Evolutionary conservation across 1,284 basidiomycete genomes (phyloP).

Genomic region (Boletus sp.): DNA sequence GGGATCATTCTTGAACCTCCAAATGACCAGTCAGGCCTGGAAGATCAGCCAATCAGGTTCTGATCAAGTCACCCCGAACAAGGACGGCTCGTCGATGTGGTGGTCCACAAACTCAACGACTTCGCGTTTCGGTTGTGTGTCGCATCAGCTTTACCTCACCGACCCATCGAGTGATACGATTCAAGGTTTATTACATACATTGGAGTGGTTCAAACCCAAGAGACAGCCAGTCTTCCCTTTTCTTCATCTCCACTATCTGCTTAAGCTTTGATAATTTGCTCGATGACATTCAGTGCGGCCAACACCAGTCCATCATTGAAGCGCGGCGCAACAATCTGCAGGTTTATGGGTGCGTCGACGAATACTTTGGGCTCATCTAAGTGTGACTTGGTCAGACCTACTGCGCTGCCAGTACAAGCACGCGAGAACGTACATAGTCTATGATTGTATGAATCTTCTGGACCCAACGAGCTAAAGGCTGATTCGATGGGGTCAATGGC

Average conservation of each 20-base stretch:
- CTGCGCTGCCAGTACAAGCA: not conserved
- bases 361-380: conserved; percentile 24
- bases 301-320: conserved; percentile 27
- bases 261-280: conserved; percentile 12
- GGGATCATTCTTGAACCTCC: not conserved
- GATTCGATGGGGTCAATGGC: conserved; percentile 15
- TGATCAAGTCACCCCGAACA: not conserved
- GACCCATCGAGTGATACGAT: not conserved
- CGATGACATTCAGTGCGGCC: conserved; percentile 17
- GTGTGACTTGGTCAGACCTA: not conserved
- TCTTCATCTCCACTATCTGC: not conserved
- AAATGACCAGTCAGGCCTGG: no score
- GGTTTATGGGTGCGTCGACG: conserved; percentile 11
- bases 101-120: not conserved
- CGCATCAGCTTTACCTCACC: not conserved
- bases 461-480: conserved; percentile 7
- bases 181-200: not conserved
- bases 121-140: not conserved
- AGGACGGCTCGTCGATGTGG: not conserved
- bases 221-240: not conserved
- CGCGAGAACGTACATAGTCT: conserved; percentile 12
- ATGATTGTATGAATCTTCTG: conserved; percentile 25
- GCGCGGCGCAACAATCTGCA: conserved; percentile 24
- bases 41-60: no score
- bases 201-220: not conserved